Conservation (phyloP, 176 grass and related monocot genomes). For the Avena eriantha region DNA sequence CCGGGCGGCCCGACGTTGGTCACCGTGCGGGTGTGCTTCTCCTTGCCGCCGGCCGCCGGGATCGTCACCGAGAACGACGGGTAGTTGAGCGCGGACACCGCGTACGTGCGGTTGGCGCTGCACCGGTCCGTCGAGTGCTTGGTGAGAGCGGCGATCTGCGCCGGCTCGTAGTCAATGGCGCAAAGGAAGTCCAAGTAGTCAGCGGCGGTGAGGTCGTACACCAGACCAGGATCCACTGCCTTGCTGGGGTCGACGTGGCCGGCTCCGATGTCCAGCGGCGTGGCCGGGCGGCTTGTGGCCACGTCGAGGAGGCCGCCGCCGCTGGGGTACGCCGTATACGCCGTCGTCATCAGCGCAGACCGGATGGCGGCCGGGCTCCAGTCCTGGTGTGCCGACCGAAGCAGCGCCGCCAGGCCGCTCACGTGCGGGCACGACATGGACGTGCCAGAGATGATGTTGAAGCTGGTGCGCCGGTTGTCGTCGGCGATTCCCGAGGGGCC, state of each 20-base stretch:
- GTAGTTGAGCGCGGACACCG: conserved; percentile 80
- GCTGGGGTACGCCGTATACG: conserved; percentile 68
- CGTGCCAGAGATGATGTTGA: conserved; percentile 97
- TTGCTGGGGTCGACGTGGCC: conserved; percentile 85
- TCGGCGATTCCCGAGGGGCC: conserved; percentile 67
- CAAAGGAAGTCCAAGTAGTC: conserved; percentile 98
- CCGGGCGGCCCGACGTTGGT: conserved; percentile 76
- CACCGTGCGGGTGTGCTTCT: conserved; percentile 80
- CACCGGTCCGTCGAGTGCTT: conserved; percentile 62
- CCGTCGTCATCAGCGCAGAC: conserved; percentile 86
- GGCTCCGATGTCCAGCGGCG: conserved; percentile 82
- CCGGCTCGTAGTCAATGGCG: conserved; percentile 75
- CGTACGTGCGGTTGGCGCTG: conserved; percentile 51
- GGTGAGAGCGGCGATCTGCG: conserved; percentile 72
- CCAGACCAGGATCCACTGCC: conserved; percentile 79
- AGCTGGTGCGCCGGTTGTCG: conserved; percentile 65
- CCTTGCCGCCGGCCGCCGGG: conserved; percentile 33
- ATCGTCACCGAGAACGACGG: conserved; percentile 83
- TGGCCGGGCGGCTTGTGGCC: conserved; percentile 64
- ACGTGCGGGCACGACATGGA: conserved; percentile 99
- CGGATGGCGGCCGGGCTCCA: conserved; percentile 89
- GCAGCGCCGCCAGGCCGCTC: conserved; percentile 81
- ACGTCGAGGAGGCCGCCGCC: conserved; percentile 74
- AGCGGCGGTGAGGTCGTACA: conserved; percentile 69
- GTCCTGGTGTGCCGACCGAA: conserved; percentile 69